phyloP scores from a whole-genome alignment of 192 early-diverging fungal species.

The Chytriomyces sp. region DNA sequence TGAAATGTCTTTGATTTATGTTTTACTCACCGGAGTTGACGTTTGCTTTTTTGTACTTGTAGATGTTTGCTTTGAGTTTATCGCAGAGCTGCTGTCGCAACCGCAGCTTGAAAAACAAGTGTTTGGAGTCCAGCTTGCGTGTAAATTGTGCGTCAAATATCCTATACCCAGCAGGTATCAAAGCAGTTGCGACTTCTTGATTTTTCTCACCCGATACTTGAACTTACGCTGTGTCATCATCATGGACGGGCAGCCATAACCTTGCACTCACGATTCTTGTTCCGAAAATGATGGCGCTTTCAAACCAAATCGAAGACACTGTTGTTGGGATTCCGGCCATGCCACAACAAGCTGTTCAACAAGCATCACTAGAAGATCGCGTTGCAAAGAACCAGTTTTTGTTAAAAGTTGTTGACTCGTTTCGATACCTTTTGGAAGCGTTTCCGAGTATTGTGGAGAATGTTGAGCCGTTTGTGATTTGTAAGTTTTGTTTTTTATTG shows the following conservation, averaged over 20 bases:
- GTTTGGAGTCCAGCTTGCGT: constrained; percentile 57
- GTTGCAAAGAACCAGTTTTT: not conserved
- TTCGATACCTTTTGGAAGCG: constrained; percentile 11
- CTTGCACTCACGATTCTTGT: constrained; percentile 1
- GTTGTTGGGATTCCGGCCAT: not conserved
- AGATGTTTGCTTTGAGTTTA: constrained; percentile 53
- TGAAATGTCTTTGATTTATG: not conserved
- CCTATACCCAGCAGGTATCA: constrained; percentile 62
- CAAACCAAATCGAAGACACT: constrained; percentile 10
- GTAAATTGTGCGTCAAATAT: constrained; percentile 53
- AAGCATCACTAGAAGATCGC: not conserved
- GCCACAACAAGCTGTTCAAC: not conserved
- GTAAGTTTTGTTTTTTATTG: no score
- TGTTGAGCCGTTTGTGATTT: constrained; percentile 4
- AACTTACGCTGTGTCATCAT: not conserved
- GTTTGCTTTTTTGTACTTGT: not conserved
- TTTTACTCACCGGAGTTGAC: not conserved
- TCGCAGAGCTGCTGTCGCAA: constrained; percentile 44
- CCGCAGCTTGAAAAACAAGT: constrained; percentile 51
- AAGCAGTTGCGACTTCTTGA: constrained; percentile 16
- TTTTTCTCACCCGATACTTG: constrained; percentile 1
- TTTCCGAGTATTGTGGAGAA: constrained; percentile 19
- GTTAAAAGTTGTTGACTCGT: constrained; percentile 11
- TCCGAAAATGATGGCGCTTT: constrained; percentile 19
- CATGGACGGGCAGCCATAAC: no score